Percentiles rank a stretch among this genome's conserved stretches.
These are phyloP conservation scores for Paraconiothyrium sp. DNA, from an alignment of 2,329 filamentous ascomycete species.

Conservation along the genomic window DNA sequence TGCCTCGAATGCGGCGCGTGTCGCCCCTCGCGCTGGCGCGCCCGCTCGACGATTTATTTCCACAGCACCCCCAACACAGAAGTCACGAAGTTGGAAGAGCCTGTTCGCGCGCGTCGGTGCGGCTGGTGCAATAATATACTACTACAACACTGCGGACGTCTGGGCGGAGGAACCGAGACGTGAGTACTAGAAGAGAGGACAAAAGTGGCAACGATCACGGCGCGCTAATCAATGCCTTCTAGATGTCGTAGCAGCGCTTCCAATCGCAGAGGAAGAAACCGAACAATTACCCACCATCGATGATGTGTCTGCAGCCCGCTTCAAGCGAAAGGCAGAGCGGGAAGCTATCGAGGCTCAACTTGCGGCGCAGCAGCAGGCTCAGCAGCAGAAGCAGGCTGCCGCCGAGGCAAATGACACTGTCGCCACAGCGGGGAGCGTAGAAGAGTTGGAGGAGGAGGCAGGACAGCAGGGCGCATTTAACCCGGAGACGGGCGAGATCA, in stretches of 20 bases:
- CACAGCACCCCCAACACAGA: slow-evolving; percentile 68
- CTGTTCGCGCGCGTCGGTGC: slow-evolving; percentile 76
- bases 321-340: slow-evolving; percentile 47
- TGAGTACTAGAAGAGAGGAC: slow-evolving; percentile 57
- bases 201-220: slow-evolving; percentile 13
- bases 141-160: slow-evolving; percentile 88
- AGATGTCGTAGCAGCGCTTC: slow-evolving; percentile 43
- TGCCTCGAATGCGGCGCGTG: slow-evolving; percentile 42
- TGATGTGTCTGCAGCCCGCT: slow-evolving; percentile 53
- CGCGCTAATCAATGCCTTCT: slow-evolving; percentile 20
- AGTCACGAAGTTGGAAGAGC: slow-evolving; percentile 84
- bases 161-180: slow-evolving; percentile 85
- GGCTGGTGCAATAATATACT: slow-evolving; percentile 82
- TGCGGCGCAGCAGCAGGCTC: slow-evolving; percentile 29
- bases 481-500: slow-evolving; percentile 98
- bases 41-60: slow-evolving; percentile 62
- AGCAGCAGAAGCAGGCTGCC: slow-evolving; percentile 2
- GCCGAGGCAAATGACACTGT: slow-evolving; percentile 2
- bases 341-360: slow-evolving; percentile 20
- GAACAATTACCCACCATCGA: slow-evolving; percentile 58
- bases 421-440: slow-evolving; percentile 51
- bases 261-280: slow-evolving; percentile 52
- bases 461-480: slow-evolving; percentile 93
- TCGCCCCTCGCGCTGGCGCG: slow-evolving; percentile 51
- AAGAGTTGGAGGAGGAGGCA: slow-evolving; percentile 80